Percentiles rank a stretch among this genome's conserved stretches.
phyloP scores from a whole-genome alignment of 2,329 filamentous ascomycete genomes.

The Fusarium sp. region DNA sequence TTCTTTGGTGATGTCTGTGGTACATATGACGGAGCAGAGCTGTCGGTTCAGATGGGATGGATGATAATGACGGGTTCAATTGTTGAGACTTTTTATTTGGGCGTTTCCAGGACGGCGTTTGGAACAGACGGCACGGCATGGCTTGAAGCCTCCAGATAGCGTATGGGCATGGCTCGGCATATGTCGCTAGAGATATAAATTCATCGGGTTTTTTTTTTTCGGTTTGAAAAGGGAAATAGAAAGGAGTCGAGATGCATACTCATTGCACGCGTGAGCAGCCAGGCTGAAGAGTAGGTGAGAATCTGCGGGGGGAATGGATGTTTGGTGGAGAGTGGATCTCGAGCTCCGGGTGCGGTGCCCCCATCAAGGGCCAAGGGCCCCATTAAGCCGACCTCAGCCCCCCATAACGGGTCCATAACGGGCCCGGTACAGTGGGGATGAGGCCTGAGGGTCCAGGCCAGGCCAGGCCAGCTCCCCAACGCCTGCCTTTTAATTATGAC shows the following conservation, averaged over 20 bases:
- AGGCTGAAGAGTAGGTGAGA: background rate
- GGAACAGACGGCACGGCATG: constrained; percentile 24
- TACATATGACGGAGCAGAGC: constrained; percentile 1
- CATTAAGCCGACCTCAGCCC: background rate
- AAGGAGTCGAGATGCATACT: background rate
- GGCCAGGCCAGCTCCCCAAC: background rate
- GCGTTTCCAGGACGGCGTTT: constrained; percentile 34
- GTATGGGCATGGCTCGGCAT: constrained; percentile 10
- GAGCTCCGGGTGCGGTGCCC: background rate
- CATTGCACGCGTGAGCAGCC: background rate
- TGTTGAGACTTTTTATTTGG: constrained; percentile 31
- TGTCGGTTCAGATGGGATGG: constrained; percentile 13
- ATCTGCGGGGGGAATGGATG: constrained; percentile 20
- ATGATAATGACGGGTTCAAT: constrained; percentile 39
- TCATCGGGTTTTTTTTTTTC: constrained; percentile 17
- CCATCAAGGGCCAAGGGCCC: background rate
- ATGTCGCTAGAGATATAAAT: constrained; percentile 21
- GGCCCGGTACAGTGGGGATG: background rate
- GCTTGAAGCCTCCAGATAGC: constrained; percentile 30
- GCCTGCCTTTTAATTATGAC: constrained; percentile 23
- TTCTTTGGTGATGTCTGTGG: constrained; percentile 6
- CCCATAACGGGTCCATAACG: background rate
- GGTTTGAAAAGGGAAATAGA: background rate
- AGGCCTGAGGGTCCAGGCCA: background rate
- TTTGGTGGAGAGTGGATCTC: constrained; percentile 13